Conservation (phyloP, 148 eudicot genomes). For the Silene conica region DNA sequence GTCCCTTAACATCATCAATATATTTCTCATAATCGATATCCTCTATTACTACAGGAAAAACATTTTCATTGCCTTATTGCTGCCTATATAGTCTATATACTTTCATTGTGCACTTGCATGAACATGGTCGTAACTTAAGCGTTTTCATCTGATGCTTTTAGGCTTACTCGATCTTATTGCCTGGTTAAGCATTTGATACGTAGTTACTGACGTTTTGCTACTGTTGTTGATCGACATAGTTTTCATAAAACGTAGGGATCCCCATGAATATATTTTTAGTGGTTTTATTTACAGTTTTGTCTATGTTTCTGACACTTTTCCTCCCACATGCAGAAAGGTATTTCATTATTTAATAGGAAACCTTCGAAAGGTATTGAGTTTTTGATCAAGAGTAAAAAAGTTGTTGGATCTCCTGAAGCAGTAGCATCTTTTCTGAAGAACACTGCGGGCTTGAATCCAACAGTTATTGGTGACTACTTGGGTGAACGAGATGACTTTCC, state of each 20-base stretch:
- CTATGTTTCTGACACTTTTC: slow-evolving; percentile 10
- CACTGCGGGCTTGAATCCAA: slow-evolving; percentile 76
- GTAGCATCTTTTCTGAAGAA: slow-evolving; percentile 78
- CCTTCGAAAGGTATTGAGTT: slow-evolving; percentile 95
- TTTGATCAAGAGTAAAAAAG: slow-evolving; percentile 67
- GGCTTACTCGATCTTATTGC: neutral
- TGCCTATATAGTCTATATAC: neutral
- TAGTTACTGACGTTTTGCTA: neutral
- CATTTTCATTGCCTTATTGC: neutral
- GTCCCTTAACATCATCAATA: neutral
- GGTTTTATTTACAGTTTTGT: neutral
- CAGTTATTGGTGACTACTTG: slow-evolving; percentile 89
- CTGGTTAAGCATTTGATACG: neutral
- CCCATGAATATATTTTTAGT: neutral
- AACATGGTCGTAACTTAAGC: neutral
- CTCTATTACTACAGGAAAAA: no score
- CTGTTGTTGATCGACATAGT: neutral
- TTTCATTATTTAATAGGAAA: slow-evolving; percentile 80
- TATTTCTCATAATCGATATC: neutral
- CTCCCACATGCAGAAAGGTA: slow-evolving; percentile 79
- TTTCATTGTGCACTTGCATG: neutral
- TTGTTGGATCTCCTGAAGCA: slow-evolving; percentile 79
- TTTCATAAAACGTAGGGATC: neutral
- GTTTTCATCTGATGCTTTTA: neutral
- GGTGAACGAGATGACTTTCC: slow-evolving; percentile 94